Percentiles rank a stretch among this genome's conserved stretches.
Evolutionary conservation across 495 filamentous ascomycete species (phyloP).

Genomic region (Aspergillus coremiiformis): DNA sequence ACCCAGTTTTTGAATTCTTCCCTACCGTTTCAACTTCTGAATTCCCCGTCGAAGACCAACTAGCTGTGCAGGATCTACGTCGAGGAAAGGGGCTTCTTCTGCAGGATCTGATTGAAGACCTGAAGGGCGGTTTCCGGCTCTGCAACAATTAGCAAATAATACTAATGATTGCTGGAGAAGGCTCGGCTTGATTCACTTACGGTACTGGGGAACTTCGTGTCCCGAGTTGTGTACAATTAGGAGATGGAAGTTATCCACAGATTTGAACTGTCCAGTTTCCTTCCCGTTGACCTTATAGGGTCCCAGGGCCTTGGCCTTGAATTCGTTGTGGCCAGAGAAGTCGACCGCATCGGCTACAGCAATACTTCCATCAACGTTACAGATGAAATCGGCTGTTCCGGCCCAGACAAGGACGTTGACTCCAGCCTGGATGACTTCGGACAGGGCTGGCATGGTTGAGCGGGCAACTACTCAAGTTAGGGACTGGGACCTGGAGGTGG

Average conservation of each 20-base stretch:
- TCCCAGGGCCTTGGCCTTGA: slow-evolving; percentile 27
- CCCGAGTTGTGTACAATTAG: slow-evolving; percentile 47
- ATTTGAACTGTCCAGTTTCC: slow-evolving; percentile 44
- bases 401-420: slow-evolving; percentile 48
- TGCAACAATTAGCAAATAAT: slow-evolving; percentile 7
- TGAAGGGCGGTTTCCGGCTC: slow-evolving; percentile 43
- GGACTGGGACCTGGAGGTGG: neutral
- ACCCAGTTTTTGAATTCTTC: too few relatives aligned
- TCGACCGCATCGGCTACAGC: slow-evolving; percentile 37
- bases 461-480: slow-evolving; percentile 26
- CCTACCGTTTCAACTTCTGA: too few relatives aligned
- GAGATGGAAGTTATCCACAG: slow-evolving; percentile 42
- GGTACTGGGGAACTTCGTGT: slow-evolving; percentile 46
- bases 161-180: neutral
- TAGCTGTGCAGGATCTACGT: neutral
- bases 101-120: slow-evolving; percentile 46
- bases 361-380: slow-evolving; percentile 46
- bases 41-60: too few relatives aligned
- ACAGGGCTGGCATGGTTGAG: slow-evolving; percentile 42
- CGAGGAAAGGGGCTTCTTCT: slow-evolving; percentile 11
- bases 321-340: slow-evolving; percentile 31
- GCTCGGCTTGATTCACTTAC: slow-evolving; percentile 9
- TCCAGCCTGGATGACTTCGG: slow-evolving; percentile 39
- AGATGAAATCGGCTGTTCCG: slow-evolving; percentile 51
- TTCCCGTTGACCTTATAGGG: slow-evolving; percentile 44